A percentile compares a stretch with the other conserved stretches of the same genome.
Conservation (phyloP, 2,329 filamentous ascomycete genomes). For the Nigrograna mackinnonii region DNA sequence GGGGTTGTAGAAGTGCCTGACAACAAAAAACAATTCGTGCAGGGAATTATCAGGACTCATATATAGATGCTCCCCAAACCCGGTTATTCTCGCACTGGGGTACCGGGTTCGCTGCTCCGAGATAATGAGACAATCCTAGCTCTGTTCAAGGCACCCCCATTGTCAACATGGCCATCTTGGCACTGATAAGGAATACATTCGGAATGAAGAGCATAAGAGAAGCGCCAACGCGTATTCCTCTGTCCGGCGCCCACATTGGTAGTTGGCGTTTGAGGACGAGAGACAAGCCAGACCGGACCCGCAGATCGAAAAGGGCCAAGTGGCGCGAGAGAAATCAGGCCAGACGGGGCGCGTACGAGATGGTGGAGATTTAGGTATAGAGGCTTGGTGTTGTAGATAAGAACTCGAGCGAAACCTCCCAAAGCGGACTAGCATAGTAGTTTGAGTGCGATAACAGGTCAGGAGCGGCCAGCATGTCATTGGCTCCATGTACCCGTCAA, state of each 20-base stretch:
- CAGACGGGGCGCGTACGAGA: constrained; percentile 1
- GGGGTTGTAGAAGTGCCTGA: neutral
- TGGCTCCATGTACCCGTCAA: constrained; percentile 13
- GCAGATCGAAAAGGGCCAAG: constrained; percentile 10
- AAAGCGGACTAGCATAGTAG: constrained; percentile 6
- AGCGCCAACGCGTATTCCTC: constrained; percentile 13
- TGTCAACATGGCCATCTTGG: constrained; percentile 25
- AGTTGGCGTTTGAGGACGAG: constrained; percentile 9
- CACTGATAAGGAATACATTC: constrained; percentile 31
- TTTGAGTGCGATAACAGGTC: constrained; percentile 20
- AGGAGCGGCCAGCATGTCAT: constrained; percentile 15
- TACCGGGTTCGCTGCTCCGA: constrained; percentile 1
- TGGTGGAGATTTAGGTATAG: constrained; percentile 6
- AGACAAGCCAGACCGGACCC: constrained; percentile 1
- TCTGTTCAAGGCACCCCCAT: constrained; percentile 16
- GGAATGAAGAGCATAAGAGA: constrained; percentile 10
- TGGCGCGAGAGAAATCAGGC: neutral
- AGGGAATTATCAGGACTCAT: constrained; percentile 20
- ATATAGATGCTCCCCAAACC: constrained; percentile 15
- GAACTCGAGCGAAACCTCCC: constrained; percentile 2
- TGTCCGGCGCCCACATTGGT: constrained; percentile 11
- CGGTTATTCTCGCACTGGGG: constrained; percentile 12
- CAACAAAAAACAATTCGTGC: neutral
- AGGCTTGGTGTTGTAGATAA: constrained; percentile 21
- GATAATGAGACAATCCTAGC: constrained; percentile 13